Evolutionary conservation across 345 rosid genomes (phyloP).

Genomic region (Eucalyptus pauciflora): DNA sequence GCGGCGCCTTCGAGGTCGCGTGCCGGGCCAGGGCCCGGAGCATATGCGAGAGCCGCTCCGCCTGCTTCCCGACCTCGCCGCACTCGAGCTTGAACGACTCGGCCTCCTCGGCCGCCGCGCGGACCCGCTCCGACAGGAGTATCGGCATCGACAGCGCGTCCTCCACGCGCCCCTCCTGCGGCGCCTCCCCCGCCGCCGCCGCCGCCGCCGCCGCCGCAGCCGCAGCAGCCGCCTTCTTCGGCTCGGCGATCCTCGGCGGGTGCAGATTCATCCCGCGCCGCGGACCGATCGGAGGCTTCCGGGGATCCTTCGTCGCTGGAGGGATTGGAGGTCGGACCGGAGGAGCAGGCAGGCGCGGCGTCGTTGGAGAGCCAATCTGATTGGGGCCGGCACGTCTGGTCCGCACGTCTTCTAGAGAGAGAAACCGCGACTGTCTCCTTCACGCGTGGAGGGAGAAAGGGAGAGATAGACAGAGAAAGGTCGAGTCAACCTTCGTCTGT

Average conservation of each 20-base stretch:
- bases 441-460: neutral
- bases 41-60: slow-evolving; percentile 51
- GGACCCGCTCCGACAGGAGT: slow-evolving; percentile 48
- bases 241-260: neutral
- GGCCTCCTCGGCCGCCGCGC: slow-evolving; percentile 48
- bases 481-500: neutral
- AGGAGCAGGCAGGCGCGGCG: neutral
- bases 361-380: neutral
- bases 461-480: neutral
- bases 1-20: slow-evolving; percentile 19
- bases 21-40: slow-evolving; percentile 49
- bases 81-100: slow-evolving; percentile 51
- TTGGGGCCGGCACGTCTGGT: neutral
- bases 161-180: slow-evolving; percentile 24
- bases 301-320: no score
- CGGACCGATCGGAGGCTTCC: neutral
- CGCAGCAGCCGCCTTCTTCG: slow-evolving; percentile 15
- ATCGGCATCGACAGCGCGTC: slow-evolving; percentile 41
- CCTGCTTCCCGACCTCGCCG: slow-evolving; percentile 40
- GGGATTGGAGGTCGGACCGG: neutral
- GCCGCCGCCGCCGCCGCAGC: slow-evolving; percentile 4
- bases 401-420: neutral
- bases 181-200: slow-evolving; percentile 12
- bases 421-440: neutral
- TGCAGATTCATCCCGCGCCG: neutral